Evolutionary conservation across 495 filamentous ascomycete species (phyloP), one percentile per base, ranked within the genome.

Genomic region (Acidiella bohemica): DNA sequence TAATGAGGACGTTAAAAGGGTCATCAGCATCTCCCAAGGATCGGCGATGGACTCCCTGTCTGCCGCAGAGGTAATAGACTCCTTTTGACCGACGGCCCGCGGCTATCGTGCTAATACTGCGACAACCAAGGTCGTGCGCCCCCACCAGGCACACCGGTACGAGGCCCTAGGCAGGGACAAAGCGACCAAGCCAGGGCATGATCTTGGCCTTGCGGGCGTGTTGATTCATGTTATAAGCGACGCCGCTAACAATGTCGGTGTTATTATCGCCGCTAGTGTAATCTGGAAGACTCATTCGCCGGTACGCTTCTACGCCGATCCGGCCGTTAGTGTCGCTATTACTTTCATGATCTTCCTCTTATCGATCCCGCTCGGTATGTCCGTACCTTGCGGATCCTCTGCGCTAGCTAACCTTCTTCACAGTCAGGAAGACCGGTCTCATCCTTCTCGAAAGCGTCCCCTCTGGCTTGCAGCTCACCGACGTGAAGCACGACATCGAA

Each of bases 201-300:
- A 67, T 35, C 47, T 71, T 4, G 67, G 64, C 3, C 67, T 67
- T 50, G 51, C 64, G 45, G 68, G 64, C 4, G 67, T 70, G 0
- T 39, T 72, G 21, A 32, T 70, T 16, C 68, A 72, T 43, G 60
- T 72, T 5, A 37, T 67, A 13, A 60, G 61, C 13, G 67, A 70
- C 41, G 66, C 65, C 18, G 53, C 59, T 23, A 70, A 70, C 26
- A 70, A 70, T 30, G 34, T 70, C 11, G 67, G 66, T 8, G 66
- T 70, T 28, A 67, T 69, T 42, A 55, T 61, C 2, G 57, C 65
- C 1, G 66, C 59, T 2, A 34, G 65, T 32, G 52, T 67, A 0
- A 69, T 69, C 39, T 66, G 64, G 64, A 43, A 64, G 4, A 53
- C 59, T 0, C 47, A 53, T 12, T 62, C 57, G 20, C 53, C 61